Evolutionary conservation across 345 rosid species (phyloP), one percentile per base, ranked within the genome.

Genomic region (Schrenkiella parvula): DNA sequence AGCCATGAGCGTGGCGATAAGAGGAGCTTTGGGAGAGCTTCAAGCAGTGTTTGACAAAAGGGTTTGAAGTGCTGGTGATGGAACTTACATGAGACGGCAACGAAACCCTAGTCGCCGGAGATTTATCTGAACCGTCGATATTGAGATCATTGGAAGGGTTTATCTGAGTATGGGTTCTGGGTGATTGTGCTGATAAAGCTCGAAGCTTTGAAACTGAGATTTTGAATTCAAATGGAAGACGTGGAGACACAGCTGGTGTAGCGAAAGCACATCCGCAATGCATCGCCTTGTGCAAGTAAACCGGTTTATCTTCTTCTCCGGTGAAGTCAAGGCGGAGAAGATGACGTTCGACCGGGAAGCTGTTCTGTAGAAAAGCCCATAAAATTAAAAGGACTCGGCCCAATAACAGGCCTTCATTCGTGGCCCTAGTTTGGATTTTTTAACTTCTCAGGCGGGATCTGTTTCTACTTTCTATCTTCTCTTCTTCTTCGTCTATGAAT

Each of bases 41-140:
- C 44, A 88, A 81, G 70, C 98, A 93, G 83, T 91, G 97, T 77
- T 88, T 91, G 29, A 93, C 86, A 69, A 89, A 89, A 28, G 97
- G 87, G 80, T 93, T 93, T 37, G 95, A 75, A 15, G 93, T 78
- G 80, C 97, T 89, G 2, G 86, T 69, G 47, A 93, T 84, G 60
- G 77, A 78, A 7, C 84, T 75, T 18, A 87, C 80, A 71, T 82
- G 84, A 29, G 81, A 78, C 13, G 86, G 90, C 21, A 85, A 68
- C 3, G 73, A 17, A 63, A 72, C 78, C 43, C 29, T 74, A 37
- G 5, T 39, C 58, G n/a, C 28, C 11, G 43, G 64, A 25, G 48
- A 53, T 38, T 34, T 61, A 41, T 42, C 82, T 4, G 7, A 55
- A 46, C 9, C 75, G 1, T 76, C 47, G 4, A 43, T 48, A 6